Conservation (phyloP, 73 alveolate genomes). For the Symbiodinium pilosum region DNA sequence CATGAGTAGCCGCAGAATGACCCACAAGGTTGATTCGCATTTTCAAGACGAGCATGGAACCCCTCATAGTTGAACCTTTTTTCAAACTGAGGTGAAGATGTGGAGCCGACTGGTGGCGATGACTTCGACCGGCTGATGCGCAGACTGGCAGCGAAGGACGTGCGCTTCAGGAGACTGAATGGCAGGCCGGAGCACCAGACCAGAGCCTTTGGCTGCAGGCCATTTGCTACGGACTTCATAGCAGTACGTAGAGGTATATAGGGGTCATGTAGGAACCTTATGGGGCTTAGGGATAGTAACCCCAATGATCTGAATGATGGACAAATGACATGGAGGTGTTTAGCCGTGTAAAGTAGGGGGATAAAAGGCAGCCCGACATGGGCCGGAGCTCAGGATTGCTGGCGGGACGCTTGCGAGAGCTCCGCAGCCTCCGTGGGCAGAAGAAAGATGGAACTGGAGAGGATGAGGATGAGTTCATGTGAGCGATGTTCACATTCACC, state of each 20-base stretch:
- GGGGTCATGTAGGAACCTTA: no score
- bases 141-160: slow-evolving; percentile 71
- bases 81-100: slow-evolving; percentile 50
- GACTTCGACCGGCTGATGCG: slow-evolving; percentile 75
- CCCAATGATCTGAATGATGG: no score
- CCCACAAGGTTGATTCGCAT: no score
- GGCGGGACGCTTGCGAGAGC: slow-evolving; percentile 89
- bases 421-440: slow-evolving; percentile 78
- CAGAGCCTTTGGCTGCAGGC: slow-evolving; percentile 31
- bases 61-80: neutral
- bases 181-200: slow-evolving; percentile 88
- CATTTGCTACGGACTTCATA: no score
- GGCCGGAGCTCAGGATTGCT: slow-evolving; percentile 58
- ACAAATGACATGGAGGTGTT: no score
- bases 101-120: slow-evolving; percentile 87
- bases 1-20: no score
- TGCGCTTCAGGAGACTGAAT: slow-evolving; percentile 76
- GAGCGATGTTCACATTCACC: no score
- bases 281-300: no score
- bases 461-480: slow-evolving; percentile 39
- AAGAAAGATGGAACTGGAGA: slow-evolving; percentile 22
- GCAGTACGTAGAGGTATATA: no score
- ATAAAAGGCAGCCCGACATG: no score
- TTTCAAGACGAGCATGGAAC: neutral
- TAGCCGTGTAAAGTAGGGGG: no score